Percentiles rank a stretch among this genome's conserved stretches.
phyloP scores from a whole-genome alignment of 2,329 filamentous ascomycete species.

The Fusarium phyllophilum region DNA sequence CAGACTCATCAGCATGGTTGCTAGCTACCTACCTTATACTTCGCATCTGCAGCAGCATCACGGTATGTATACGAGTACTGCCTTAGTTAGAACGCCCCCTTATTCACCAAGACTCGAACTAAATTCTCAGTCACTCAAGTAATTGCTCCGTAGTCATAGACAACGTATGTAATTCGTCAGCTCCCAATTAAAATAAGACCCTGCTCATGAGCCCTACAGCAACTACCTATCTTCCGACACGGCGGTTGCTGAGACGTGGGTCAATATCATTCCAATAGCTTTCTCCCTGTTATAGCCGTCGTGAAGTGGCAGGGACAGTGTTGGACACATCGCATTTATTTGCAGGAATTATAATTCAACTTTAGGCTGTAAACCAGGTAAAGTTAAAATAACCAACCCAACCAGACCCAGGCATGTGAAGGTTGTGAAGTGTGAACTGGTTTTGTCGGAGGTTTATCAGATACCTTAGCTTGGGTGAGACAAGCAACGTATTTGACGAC shows the following conservation, averaged over 20 bases:
- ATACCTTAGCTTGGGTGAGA: neutral
- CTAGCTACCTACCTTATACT: neutral
- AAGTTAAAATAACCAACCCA: neutral
- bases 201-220: conserved; percentile 6
- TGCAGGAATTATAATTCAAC: neutral
- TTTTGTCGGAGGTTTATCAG: neutral
- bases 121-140: neutral
- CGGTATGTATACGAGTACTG: neutral
- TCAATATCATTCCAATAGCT: conserved; percentile 32
- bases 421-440: neutral
- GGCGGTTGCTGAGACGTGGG: conserved; percentile 24
- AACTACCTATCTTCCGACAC: neutral
- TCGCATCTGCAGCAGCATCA: conserved; percentile 1
- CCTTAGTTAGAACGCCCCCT: conserved; percentile 8
- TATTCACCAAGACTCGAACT: conserved; percentile 18
- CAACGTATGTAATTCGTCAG: conserved; percentile 21
- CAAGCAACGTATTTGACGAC: neutral
- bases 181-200: conserved; percentile 4
- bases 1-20: neutral
- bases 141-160: neutral
- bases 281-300: conserved; percentile 13
- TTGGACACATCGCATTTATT: neutral
- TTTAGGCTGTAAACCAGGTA: neutral
- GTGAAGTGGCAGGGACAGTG: neutral
- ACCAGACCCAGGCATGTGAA: neutral